Conservation (phyloP, 768 basidiomycete genomes). For the Xerocomellus chrysenteron region DNA sequence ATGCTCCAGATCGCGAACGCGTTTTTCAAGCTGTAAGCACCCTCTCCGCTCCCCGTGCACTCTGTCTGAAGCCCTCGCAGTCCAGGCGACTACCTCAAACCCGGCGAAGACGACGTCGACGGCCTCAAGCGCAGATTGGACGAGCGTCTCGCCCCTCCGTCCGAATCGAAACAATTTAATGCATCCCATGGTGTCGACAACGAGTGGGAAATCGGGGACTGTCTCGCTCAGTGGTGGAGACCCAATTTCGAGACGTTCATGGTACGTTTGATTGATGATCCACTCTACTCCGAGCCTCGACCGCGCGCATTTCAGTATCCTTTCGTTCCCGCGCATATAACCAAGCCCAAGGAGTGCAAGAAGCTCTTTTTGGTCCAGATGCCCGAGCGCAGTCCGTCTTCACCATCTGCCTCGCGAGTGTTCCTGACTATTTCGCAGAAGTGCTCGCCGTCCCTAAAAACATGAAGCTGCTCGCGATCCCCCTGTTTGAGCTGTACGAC, state of each 20-base stretch:
- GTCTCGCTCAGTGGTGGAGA: constrained; percentile 97
- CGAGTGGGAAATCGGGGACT: constrained; percentile 96
- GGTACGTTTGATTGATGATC: constrained; percentile 49
- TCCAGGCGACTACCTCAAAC: constrained; percentile 98
- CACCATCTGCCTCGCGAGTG: neutral
- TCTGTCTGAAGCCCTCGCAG: constrained; percentile 36
- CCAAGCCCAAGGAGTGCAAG: constrained; percentile 98
- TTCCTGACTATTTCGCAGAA: constrained; percentile 47
- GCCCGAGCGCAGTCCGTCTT: constrained; percentile 82
- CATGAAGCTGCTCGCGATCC: constrained; percentile 97
- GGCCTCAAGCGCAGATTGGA: constrained; percentile 89
- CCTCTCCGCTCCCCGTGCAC: neutral
- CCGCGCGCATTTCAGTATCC: constrained; percentile 62
- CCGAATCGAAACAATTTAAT: constrained; percentile 73
- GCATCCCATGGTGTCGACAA: constrained; percentile 74
- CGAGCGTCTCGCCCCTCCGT: constrained; percentile 81
- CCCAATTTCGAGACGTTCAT: constrained; percentile 99
- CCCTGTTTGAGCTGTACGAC: constrained; percentile 95
- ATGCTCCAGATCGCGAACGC: constrained; percentile 99
- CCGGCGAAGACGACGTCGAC: constrained; percentile 89
- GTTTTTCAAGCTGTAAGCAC: constrained; percentile 94
- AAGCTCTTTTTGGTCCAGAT: constrained; percentile 94
- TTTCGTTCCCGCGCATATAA: constrained; percentile 92
- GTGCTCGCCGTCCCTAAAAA: constrained; percentile 97
- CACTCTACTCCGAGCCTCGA: neutral